Conservation (phyloP, 1,284 basidiomycete genomes). For the Cerrena zonata region DNA sequence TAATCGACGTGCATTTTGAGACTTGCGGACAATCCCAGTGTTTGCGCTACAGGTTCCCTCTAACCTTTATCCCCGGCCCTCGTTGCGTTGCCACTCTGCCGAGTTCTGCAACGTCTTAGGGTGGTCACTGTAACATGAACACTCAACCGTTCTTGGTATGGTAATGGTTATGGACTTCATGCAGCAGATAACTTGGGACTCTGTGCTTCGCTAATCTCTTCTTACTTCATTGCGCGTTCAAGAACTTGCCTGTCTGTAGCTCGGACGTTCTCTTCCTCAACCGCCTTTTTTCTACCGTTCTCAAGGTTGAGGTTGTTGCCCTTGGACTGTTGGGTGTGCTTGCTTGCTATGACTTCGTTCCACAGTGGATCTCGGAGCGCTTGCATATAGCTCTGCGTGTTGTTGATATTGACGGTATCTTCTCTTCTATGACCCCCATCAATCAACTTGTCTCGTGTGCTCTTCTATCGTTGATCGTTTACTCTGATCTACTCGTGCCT, state of each 20-base stretch:
- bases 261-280: conserved; percentile 41
- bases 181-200: conserved; percentile 27
- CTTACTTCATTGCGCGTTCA: conserved; percentile 37
- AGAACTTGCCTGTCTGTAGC: conserved; percentile 45
- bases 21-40: conserved; percentile 36
- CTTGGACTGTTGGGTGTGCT: conserved; percentile 29
- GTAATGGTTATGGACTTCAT: conserved; percentile 41
- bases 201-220: conserved; percentile 29
- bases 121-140: conserved; percentile 33
- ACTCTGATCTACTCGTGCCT: conserved; percentile 16
- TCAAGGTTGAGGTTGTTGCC: conserved; percentile 29
- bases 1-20: conserved; percentile 35
- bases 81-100: conserved; percentile 25
- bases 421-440: conserved; percentile 25
- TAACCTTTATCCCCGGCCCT: conserved; percentile 27
- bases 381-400: conserved; percentile 33
- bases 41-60: conserved; percentile 36
- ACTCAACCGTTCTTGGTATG: conserved; percentile 39
- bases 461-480: conserved; percentile 33
- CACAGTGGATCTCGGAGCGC: conserved; percentile 45
- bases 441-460: conserved; percentile 28
- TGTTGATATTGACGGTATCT: conserved; percentile 52
- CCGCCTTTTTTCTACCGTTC: conserved; percentile 16
- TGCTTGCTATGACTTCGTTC: conserved; percentile 32
- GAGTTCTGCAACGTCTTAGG: conserved; percentile 16